A percentile compares a stretch with the other conserved stretches of the same genome.
These are phyloP conservation scores for Zymoseptoria tritici DNA, from an alignment of 2,329 filamentous ascomycete species.

Conservation along the genomic window DNA sequence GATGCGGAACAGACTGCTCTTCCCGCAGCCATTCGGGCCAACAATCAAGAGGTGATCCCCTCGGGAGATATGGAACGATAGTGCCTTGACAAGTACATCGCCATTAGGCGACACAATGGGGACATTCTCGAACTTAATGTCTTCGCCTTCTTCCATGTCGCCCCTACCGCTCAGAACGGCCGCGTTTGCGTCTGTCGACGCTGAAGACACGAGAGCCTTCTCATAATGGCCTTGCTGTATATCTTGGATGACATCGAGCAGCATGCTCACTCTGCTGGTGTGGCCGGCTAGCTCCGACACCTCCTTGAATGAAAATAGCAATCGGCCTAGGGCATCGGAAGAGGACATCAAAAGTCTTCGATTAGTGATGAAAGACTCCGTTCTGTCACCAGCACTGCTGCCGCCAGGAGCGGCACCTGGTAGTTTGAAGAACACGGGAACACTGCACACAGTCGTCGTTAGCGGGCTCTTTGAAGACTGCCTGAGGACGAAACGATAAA, in stretches of 20 bases:
- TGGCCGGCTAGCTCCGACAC: conserved; percentile 93
- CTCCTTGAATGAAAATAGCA: conserved; percentile 98
- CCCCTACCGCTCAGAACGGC: conserved; percentile 77
- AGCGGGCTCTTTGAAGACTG: not conserved
- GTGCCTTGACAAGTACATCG: conserved; percentile 75
- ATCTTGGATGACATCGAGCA: conserved; percentile 91
- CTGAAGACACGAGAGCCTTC: conserved; percentile 91
- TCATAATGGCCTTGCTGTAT: conserved; percentile 85
- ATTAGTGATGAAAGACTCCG: conserved; percentile 78
- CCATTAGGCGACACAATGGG: conserved; percentile 97
- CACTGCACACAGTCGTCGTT: conserved; percentile 23
- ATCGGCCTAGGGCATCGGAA: conserved; percentile 87
- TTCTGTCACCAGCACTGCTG: conserved; percentile 17
- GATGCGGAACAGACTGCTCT: conserved; percentile 92
- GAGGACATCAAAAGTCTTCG: conserved; percentile 83
- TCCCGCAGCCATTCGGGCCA: conserved; percentile 94
- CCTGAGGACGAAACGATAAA: not conserved
- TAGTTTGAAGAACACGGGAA: conserved; percentile 88
- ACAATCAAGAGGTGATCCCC: conserved; percentile 91
- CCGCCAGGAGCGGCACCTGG: conserved; percentile 16
- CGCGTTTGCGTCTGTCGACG: conserved; percentile 71
- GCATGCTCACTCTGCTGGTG: conserved; percentile 81
- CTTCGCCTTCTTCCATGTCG: conserved; percentile 68
- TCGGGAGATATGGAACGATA: conserved; percentile 79
- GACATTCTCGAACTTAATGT: conserved; percentile 80